Evolutionary conservation across 2,329 filamentous ascomycete genomes (phyloP), one percentile per base, ranked within the genome.

Genomic region (Talaromyces marneffei): DNA sequence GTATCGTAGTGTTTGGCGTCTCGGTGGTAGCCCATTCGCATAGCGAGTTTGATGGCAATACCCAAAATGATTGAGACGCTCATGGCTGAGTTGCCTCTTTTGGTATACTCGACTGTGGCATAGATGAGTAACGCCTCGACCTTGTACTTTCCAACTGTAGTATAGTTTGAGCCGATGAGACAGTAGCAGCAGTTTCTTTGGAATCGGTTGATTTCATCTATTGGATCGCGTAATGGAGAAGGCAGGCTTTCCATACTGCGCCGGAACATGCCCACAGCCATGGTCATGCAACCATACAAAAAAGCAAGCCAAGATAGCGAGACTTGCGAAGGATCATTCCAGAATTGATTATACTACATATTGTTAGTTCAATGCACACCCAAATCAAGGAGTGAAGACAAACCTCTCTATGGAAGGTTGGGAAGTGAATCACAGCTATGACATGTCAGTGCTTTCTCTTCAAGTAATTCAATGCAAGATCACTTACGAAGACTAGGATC

Each of bases 21-120:
- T 48, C 83, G 77, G 67, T 85, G 83, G 62, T 84, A 80, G 18
- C 83, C 83, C 80, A 85, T 85, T 18, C 82, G 76, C 78, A 84
- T 84, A 2, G 83, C 83, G 16, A 85, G 70, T 14, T 82, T 77
- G 6, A 83, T 79, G 40, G 83, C 79, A 60, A 85, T 76, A 18
- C 80, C 77, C 3, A 80, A 78, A 58, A 84, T 75, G 20, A 82
- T 73, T 62, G 83, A 75, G 10, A 85, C 71, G 4, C 85, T 80
- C 29, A 85, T 72, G 7, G 84, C 69, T 9, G 70, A 68, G 63
- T 75, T 72, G 27, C 66, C 65, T 25, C 63, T 71, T n/a, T 66
- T 66, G 35, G 70, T 69, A 14, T 73, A 72, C 42, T 75, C 72
- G 2, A 64, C 59, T 35, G 72, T 57, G 4, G 67, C 64, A 53